Evolutionary conservation across 208 protist species (phyloP).

Genomic region (Porcisia deanei): DNA sequence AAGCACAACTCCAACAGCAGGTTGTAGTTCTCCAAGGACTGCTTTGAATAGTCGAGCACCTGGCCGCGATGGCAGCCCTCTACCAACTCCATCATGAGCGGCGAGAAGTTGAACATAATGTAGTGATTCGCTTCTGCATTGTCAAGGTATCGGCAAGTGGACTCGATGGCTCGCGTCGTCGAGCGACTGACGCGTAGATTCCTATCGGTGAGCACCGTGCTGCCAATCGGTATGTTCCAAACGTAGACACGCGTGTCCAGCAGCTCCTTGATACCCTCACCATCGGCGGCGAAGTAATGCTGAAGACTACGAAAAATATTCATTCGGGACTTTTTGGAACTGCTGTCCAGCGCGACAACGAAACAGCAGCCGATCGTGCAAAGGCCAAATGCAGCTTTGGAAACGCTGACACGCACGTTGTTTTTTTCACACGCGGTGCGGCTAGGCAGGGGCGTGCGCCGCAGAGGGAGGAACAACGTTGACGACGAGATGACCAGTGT

Average conservation of each 20-base stretch:
- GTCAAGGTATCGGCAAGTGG: slow-evolving; percentile 52
- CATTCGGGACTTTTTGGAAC: slow-evolving; percentile 25
- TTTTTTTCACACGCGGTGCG: not conserved
- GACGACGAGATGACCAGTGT: too few relatives aligned
- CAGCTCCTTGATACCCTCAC: slow-evolving; percentile 45
- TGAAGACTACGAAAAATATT: slow-evolving; percentile 47
- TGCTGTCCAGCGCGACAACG: not conserved
- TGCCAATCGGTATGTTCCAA: slow-evolving; percentile 75
- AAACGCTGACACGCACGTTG: not conserved
- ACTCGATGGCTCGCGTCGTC: slow-evolving; percentile 48
- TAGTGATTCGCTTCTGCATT: slow-evolving; percentile 50
- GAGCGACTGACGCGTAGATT: slow-evolving; percentile 41
- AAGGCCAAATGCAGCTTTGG: not conserved
- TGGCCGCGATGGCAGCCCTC: slow-evolving; percentile 54
- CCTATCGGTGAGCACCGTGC: slow-evolving; percentile 46
- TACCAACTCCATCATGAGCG: slow-evolving; percentile 73
- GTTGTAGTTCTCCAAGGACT: slow-evolving; percentile 68
- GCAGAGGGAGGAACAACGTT: too few relatives aligned
- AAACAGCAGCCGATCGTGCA: not conserved
- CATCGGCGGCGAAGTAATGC: slow-evolving; percentile 30
- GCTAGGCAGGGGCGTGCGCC: too few relatives aligned
- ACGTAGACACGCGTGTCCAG: slow-evolving; percentile 73
- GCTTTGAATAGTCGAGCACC: slow-evolving; percentile 78
- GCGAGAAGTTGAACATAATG: slow-evolving; percentile 85
- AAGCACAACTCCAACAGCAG: slow-evolving; percentile 78